These are phyloP conservation scores for Dendrocalamus latiflorus DNA, from an alignment of 202 grass and related monocot species.

Conservation along the genomic window DNA sequence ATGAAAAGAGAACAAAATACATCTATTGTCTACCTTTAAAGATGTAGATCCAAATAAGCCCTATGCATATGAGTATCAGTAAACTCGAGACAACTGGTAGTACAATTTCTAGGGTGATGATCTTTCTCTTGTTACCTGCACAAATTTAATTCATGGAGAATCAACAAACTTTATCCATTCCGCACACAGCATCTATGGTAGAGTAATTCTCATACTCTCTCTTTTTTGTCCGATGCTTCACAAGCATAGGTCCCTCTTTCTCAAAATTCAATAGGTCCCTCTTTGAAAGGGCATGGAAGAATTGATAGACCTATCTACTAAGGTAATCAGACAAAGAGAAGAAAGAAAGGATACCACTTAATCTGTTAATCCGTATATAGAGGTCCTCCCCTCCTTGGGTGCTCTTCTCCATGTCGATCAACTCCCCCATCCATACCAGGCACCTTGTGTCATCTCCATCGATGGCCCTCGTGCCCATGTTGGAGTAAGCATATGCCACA, in stretches of 20 bases:
- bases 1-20: neutral
- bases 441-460: constrained; percentile 36
- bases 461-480: constrained; percentile 9
- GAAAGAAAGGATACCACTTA: constrained; percentile 5
- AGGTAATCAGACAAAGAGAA: neutral
- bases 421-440: constrained; percentile 41
- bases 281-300: neutral
- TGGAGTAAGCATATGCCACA: constrained; percentile 45
- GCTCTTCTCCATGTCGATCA: constrained; percentile 39
- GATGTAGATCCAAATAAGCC: constrained; percentile 3
- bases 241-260: neutral
- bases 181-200: neutral
- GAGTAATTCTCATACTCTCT: neutral
- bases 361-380: constrained; percentile 28
- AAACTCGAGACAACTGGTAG: constrained; percentile 2
- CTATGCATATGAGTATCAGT: constrained; percentile 6
- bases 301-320: neutral
- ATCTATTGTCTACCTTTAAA: constrained; percentile 18
- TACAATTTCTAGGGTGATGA: constrained; percentile 20
- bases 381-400: constrained; percentile 32
- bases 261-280: neutral
- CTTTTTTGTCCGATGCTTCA: constrained; percentile 3
- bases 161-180: neutral
- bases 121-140: constrained; percentile 27
- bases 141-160: neutral